Percentiles rank a stretch among this genome's conserved stretches.
phyloP scores from a whole-genome alignment of 805 yeast genomes.

The Ogataea ramenticola region DNA sequence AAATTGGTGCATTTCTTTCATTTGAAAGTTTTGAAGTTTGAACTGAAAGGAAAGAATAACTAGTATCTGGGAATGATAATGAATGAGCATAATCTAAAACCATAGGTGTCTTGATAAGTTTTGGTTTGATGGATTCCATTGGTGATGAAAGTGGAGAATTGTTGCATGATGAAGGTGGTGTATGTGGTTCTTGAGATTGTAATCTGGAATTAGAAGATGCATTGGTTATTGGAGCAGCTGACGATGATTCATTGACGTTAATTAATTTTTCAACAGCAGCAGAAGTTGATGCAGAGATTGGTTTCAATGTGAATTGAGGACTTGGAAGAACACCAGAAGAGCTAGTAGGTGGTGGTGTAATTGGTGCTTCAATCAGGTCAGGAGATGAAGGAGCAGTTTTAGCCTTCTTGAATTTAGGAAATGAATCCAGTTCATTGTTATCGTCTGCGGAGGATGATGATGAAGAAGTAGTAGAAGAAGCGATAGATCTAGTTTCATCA shows the following conservation, averaged over 20 bases:
- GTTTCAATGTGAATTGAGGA: too few relatives aligned
- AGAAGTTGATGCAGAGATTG: neutral
- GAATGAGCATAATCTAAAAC: conserved; percentile 10
- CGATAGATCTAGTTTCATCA: too few relatives aligned
- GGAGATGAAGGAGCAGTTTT: conserved; percentile 27
- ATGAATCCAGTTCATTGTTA: conserved; percentile 5
- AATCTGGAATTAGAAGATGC: too few relatives aligned
- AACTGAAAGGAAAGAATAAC: conserved; percentile 24
- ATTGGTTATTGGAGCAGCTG: neutral
- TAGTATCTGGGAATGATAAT: conserved; percentile 28
- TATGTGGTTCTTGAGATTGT: conserved; percentile 7
- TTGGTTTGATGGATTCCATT: conserved; percentile 3
- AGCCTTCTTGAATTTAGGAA: conserved; percentile 15
- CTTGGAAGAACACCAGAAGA: too few relatives aligned
- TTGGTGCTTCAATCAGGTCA: neutral
- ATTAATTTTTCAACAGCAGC: too few relatives aligned
- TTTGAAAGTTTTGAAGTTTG: conserved; percentile 14
- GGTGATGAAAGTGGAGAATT: conserved; percentile 16
- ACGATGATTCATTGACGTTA: too few relatives aligned
- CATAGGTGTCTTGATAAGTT: conserved; percentile 7
- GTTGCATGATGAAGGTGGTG: conserved; percentile 21
- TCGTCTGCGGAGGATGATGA: too few relatives aligned
- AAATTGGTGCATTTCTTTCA: conserved; percentile 22
- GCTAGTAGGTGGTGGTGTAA: neutral
- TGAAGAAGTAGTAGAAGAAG: neutral